These are phyloP conservation scores for Camptophora hylomeconis DNA, from an alignment of 2,329 filamentous ascomycete species.

Conservation along the genomic window DNA sequence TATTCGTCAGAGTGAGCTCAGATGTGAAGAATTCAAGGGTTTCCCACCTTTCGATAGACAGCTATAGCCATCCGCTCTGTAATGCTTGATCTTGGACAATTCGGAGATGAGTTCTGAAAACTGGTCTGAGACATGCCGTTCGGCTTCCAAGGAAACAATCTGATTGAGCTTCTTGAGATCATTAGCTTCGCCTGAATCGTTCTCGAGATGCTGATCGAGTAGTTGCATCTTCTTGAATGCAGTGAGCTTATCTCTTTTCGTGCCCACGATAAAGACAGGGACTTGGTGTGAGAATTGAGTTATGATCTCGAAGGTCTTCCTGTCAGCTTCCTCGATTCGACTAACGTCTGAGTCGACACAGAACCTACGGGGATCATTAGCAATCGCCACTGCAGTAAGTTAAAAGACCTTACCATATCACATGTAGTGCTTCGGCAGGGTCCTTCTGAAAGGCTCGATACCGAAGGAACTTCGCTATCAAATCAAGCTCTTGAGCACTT, in stretches of 20 bases:
- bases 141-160: slow-evolving; percentile 15
- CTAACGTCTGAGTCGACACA: slow-evolving; percentile 24
- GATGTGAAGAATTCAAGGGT: background rate
- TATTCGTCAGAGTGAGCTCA: background rate
- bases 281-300: slow-evolving; percentile 22
- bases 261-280: slow-evolving; percentile 23
- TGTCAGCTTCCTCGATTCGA: slow-evolving; percentile 22
- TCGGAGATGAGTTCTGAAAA: slow-evolving; percentile 13
- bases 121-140: slow-evolving; percentile 12
- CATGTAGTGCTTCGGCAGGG: slow-evolving; percentile 20
- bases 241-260: slow-evolving; percentile 23
- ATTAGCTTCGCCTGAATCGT: no score
- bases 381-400: background rate
- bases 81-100: slow-evolving; percentile 13
- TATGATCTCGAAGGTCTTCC: slow-evolving; percentile 21
- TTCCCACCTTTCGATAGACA: slow-evolving; percentile 16
- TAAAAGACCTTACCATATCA: slow-evolving; percentile 22
- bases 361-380: slow-evolving; percentile 16
- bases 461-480: slow-evolving; percentile 20
- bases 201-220: slow-evolving; percentile 13
- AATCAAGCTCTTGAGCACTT: slow-evolving; percentile 21
- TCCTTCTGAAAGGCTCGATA: slow-evolving; percentile 20
- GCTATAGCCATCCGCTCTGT: slow-evolving; percentile 16
- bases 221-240: slow-evolving; percentile 17
- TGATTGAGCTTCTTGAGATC: slow-evolving; percentile 18